These are phyloP conservation scores for Acorus calamus DNA, from an alignment of 106 monocot species.

Conservation along the genomic window DNA sequence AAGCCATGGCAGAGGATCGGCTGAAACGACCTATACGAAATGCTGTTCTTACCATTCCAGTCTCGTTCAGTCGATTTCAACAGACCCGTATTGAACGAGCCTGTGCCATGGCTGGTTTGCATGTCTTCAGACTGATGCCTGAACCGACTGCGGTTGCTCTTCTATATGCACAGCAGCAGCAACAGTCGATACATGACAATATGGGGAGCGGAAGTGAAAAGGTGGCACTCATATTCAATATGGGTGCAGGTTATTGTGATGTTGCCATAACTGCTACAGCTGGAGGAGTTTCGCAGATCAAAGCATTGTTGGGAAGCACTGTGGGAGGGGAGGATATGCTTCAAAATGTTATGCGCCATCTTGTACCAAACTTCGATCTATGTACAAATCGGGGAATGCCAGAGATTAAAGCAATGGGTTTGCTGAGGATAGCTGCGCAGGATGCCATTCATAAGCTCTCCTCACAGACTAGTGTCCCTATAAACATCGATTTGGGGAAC, in stretches of 20 bases:
- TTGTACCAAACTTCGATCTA: slow-evolving; percentile 44
- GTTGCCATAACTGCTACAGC: slow-evolving; percentile 59
- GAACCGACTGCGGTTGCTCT: slow-evolving; percentile 78
- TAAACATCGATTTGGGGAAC: slow-evolving; percentile 37
- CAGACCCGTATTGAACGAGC: slow-evolving; percentile 68
- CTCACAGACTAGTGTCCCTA: slow-evolving; percentile 19
- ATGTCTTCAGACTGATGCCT: slow-evolving; percentile 62
- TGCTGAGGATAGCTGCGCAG: slow-evolving; percentile 35
- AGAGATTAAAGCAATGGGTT: slow-evolving; percentile 29
- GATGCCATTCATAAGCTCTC: slow-evolving; percentile 59
- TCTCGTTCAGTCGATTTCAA: slow-evolving; percentile 75
- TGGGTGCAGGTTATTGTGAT: slow-evolving; percentile 85
- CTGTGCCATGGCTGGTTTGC: slow-evolving; percentile 75
- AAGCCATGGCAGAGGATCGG: slow-evolving; percentile 49
- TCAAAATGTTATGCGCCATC: slow-evolving; percentile 35
- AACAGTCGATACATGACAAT: slow-evolving; percentile 13
- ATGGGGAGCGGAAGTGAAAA: slow-evolving; percentile 62
- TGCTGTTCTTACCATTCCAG: slow-evolving; percentile 67
- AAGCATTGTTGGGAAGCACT: slow-evolving; percentile 37
- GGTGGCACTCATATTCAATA: slow-evolving; percentile 68
- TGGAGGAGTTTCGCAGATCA: slow-evolving; percentile 75
- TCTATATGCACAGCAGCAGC: slow-evolving; percentile 70
- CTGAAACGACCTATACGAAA: slow-evolving; percentile 44
- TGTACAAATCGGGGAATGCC: slow-evolving; percentile 21
- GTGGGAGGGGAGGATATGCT: slow-evolving; percentile 72